These are phyloP conservation scores for Arthrobotrys sinensis DNA, from an alignment of 2,329 filamentous ascomycete genomes.

Conservation along the genomic window DNA sequence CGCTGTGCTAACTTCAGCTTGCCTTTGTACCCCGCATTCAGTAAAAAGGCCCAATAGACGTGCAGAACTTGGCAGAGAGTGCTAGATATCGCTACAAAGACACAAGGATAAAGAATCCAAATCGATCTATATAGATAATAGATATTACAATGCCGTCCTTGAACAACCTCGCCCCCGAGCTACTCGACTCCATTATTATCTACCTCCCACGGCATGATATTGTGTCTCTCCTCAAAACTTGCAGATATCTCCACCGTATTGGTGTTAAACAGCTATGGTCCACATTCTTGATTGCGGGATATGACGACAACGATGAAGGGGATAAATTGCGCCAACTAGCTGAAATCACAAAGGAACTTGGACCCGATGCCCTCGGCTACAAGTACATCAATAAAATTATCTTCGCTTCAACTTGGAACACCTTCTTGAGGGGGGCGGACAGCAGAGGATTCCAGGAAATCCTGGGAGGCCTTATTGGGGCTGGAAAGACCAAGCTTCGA, in stretches of 20 bases:
- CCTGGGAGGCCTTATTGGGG: background rate
- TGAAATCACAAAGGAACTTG: background rate
- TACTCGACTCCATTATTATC: background rate
- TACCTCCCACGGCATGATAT: background rate
- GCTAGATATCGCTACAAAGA: too few relatives aligned
- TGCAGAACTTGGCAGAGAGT: too few relatives aligned
- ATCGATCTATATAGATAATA: too few relatives aligned
- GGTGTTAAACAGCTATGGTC: background rate
- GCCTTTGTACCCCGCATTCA: too few relatives aligned
- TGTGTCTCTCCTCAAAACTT: slow-evolving; percentile 2
- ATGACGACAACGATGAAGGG: too few relatives aligned
- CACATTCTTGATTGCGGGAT: background rate
- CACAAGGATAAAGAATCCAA: background rate
- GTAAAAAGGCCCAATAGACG: too few relatives aligned
- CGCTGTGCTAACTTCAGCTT: too few relatives aligned
- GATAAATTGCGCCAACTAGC: background rate
- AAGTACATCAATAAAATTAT: background rate
- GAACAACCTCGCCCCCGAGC: background rate
- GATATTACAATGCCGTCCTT: background rate
- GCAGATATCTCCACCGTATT: slow-evolving; percentile 2
- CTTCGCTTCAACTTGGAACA: background rate
- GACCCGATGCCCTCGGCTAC: slow-evolving; percentile 1
- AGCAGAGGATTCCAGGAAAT: background rate
- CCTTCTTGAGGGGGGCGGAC: background rate
- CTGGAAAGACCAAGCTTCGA: background rate